Evolutionary conservation across 2,329 filamentous ascomycete species (phyloP).

Genomic region (Fusarium sp.): DNA sequence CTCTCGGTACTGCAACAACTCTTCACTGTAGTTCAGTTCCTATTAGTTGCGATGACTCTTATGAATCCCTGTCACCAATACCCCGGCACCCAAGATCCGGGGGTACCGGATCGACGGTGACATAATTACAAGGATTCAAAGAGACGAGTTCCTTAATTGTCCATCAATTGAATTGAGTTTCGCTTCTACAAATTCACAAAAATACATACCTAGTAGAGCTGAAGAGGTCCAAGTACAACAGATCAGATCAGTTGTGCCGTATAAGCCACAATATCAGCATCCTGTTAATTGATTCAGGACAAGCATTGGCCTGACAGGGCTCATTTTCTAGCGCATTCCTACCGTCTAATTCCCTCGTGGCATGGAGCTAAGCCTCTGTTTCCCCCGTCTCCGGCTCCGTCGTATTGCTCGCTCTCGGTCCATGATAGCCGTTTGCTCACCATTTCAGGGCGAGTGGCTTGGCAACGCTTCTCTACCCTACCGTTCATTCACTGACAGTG

Average conservation of each 20-base stretch:
- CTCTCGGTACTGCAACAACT: constrained; percentile 1
- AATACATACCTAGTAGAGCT: neutral
- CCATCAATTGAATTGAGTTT: constrained; percentile 6
- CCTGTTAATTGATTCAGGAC: neutral
- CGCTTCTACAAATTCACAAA: neutral
- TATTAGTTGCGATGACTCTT: constrained; percentile 26
- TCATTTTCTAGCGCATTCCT: constrained; percentile 23
- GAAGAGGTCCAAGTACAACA: neutral
- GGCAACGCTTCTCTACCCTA: constrained; percentile 13
- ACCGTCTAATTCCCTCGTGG: constrained; percentile 26
- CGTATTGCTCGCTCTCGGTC: constrained; percentile 47
- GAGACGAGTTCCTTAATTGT: constrained; percentile 6
- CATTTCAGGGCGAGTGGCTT: constrained; percentile 34
- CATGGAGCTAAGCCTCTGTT: constrained; percentile 2
- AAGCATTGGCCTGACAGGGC: constrained; percentile 13
- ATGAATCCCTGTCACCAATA: constrained; percentile 24
- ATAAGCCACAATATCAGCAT: neutral
- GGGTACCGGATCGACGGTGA: constrained; percentile 8
- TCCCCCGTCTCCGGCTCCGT: constrained; percentile 12
- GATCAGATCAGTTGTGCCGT: neutral
- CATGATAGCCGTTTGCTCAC: constrained; percentile 18
- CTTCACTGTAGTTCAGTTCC: neutral
- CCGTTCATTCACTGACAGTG: constrained; percentile 11
- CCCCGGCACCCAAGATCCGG: constrained; percentile 39
- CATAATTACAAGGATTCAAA: constrained; percentile 16